These are phyloP conservation scores for Camillea tinctor DNA, from an alignment of 2,329 filamentous ascomycete genomes.

Conservation along the genomic window DNA sequence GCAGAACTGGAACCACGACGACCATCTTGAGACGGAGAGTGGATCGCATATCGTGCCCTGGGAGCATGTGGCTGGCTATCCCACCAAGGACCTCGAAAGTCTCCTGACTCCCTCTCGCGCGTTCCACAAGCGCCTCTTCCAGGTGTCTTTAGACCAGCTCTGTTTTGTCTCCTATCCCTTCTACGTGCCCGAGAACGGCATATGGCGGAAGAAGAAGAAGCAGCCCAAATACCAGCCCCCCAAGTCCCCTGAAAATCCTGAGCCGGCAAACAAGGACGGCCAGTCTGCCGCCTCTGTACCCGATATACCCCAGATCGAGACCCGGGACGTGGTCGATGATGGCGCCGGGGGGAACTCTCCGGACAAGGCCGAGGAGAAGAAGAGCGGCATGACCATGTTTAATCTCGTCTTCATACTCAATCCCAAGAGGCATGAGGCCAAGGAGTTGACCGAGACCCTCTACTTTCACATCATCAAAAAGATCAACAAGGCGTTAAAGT, in stretches of 20 bases:
- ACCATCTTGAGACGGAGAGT: constrained; percentile 54
- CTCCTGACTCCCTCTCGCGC: constrained; percentile 73
- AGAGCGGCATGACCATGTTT: constrained; percentile 89
- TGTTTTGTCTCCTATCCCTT: constrained; percentile 82
- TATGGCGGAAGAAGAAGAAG: constrained; percentile 66
- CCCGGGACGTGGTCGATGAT: constrained; percentile 30
- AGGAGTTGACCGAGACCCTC: constrained; percentile 70
- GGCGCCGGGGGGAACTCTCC: constrained; percentile 33
- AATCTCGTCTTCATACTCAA: constrained; percentile 92
- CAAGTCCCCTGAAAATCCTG: constrained; percentile 27
- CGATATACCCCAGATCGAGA: constrained; percentile 26
- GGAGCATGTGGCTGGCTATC: constrained; percentile 73
- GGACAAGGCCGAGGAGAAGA: constrained; percentile 56
- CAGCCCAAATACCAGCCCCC: constrained; percentile 32
- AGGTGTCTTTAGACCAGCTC: constrained; percentile 76
- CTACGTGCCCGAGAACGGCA: constrained; percentile 75
- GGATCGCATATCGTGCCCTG: constrained; percentile 62
- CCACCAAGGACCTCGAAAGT: constrained; percentile 75
- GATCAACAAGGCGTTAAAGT: constrained; percentile 87
- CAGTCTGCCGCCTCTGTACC: constrained; percentile 13
- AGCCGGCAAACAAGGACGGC: constrained; percentile 20
- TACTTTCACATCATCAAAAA: constrained; percentile 90
- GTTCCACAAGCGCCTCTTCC: constrained; percentile 80
- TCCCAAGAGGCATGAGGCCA: constrained; percentile 74
- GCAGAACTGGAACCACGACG: constrained; percentile 49